Conservation (phyloP, 1,139 yeast genomes). For the Yarrowia galli region DNA sequence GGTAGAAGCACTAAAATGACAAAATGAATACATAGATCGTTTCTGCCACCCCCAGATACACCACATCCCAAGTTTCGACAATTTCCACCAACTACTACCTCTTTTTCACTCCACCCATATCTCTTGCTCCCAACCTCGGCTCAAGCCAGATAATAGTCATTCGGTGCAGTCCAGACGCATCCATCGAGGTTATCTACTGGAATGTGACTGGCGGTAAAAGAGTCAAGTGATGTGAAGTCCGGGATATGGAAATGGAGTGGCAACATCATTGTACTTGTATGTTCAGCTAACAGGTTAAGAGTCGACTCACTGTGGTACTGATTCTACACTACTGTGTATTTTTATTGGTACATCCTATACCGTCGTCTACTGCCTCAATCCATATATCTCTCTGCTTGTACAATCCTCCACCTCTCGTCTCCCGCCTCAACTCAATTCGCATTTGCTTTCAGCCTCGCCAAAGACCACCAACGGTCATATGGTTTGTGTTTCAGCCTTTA, state of each 20-base stretch:
- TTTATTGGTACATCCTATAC: no score
- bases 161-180: slow-evolving; percentile 15
- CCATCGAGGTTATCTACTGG: slow-evolving; percentile 6
- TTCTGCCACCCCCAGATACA: background rate
- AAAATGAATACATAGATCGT: no score
- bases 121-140: slow-evolving; percentile 29
- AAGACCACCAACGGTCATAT: background rate
- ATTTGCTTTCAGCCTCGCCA: slow-evolving; percentile 1
- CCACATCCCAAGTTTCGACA: background rate
- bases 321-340: no score
- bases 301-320: no score
- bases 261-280: no score
- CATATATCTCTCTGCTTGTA: no score
- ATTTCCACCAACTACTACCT: no score
- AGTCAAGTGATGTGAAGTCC: slow-evolving; percentile 5
- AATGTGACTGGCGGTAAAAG: slow-evolving; percentile 10
- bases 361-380: no score
- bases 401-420: background rate
- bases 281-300: no score
- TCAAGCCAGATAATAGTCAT: slow-evolving; percentile 1
- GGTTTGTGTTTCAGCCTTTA: background rate
- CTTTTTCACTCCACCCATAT: background rate
- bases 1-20: no score
- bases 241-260: no score
- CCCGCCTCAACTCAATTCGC: slow-evolving; percentile 7